These are phyloP conservation scores for Pseudozyma thailandica DNA, from an alignment of 1,284 basidiomycete species.

Conservation along the genomic window DNA sequence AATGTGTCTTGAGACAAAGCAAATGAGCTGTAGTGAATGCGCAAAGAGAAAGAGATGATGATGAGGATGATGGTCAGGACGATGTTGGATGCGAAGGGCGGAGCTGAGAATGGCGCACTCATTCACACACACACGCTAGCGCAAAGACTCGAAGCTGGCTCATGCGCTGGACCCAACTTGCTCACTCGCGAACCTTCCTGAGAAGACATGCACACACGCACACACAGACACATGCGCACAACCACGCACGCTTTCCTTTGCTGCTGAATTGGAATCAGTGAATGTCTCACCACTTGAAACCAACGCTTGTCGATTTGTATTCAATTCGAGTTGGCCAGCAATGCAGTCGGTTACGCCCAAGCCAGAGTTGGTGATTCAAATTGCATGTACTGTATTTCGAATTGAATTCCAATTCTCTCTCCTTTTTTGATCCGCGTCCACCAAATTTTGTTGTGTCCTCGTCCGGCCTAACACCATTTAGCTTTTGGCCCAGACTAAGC, in stretches of 20 bases:
- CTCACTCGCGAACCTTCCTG: too few species aligned
- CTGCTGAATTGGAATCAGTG: background rate
- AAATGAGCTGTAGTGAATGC: background rate
- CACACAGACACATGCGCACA: constrained; percentile 11
- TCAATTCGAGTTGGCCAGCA: background rate
- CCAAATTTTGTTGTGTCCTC: too few species aligned
- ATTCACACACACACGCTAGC: too few species aligned
- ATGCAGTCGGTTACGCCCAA: background rate
- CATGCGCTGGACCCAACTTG: constrained; percentile 22
- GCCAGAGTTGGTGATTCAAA: background rate
- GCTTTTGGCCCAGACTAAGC: too few species aligned
- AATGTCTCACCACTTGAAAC: background rate
- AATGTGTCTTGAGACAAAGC: background rate
- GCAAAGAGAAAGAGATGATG: background rate
- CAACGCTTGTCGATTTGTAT: background rate
- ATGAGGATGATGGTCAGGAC: background rate
- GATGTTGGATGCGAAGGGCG: background rate
- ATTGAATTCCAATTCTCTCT: too few species aligned
- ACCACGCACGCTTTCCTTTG: background rate
- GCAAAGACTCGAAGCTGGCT: too few species aligned
- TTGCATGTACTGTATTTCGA: too few species aligned
- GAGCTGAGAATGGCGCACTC: background rate
- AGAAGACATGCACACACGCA: constrained; percentile 4
- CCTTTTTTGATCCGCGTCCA: too few species aligned
- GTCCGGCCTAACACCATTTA: too few species aligned